These are phyloP conservation scores for Triticum urartu DNA, from an alignment of 176 grass and related monocot species.

Conservation along the genomic window DNA sequence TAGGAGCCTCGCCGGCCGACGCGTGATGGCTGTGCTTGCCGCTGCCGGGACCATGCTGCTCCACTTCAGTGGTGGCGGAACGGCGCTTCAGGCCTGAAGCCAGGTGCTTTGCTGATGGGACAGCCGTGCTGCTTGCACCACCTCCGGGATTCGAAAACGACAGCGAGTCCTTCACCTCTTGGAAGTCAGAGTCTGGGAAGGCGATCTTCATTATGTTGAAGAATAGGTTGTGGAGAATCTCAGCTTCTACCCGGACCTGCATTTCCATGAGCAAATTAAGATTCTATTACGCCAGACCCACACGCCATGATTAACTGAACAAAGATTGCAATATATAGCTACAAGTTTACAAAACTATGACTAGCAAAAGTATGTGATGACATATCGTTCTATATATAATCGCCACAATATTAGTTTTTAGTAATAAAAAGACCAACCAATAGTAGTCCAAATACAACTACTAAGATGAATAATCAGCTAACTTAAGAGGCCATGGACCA, in stretches of 20 bases:
- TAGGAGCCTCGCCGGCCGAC: slow-evolving; percentile 27
- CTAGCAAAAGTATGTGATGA: neutral
- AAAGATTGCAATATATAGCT: neutral
- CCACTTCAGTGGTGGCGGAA: slow-evolving; percentile 24
- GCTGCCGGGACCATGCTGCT: slow-evolving; percentile 35
- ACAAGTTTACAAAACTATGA: neutral
- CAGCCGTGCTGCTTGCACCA: slow-evolving; percentile 23
- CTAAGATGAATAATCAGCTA: no score
- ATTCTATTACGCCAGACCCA: neutral
- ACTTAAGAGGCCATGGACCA: neutral
- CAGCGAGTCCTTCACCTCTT: slow-evolving; percentile 55
- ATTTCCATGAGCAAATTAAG: slow-evolving; percentile 9
- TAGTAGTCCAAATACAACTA: no score
- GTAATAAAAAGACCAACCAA: neutral
- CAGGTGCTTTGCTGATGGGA: slow-evolving; percentile 40
- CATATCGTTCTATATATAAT: neutral
- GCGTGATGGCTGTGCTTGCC: slow-evolving; percentile 27
- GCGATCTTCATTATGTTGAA: slow-evolving; percentile 99
- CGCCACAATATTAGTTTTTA: neutral
- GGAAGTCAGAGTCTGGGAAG: slow-evolving; percentile 93
- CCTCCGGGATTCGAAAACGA: slow-evolving; percentile 59
- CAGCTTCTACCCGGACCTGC: slow-evolving; percentile 79
- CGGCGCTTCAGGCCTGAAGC: slow-evolving; percentile 44
- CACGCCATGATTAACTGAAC: neutral
- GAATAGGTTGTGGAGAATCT: slow-evolving; percentile 78